A percentile compares a stretch with the other conserved stretches of the same genome.
phyloP scores from a whole-genome alignment of 306 rosid species.

The Castanospermum australe region DNA sequence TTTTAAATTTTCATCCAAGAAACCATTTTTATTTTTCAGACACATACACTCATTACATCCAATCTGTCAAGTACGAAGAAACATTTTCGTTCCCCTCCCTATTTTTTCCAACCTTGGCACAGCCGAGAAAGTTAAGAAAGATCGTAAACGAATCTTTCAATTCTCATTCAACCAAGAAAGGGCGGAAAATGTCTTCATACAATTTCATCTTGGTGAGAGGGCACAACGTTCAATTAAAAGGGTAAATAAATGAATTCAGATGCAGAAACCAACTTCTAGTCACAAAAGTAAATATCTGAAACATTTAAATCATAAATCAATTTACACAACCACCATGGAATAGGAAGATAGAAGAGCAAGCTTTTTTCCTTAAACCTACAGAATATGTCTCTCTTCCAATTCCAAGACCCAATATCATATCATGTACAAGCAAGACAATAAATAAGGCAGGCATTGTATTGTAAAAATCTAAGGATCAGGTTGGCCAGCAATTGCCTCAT shows the following conservation, averaged over 20 bases:
- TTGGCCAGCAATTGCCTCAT: slow-evolving; percentile 61
- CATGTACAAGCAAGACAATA: slow-evolving; percentile 46
- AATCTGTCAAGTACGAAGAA: background rate
- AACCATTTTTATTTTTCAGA: background rate
- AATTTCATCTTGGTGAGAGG: background rate
- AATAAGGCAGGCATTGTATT: slow-evolving; percentile 23
- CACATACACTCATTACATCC: background rate
- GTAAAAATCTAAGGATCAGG: slow-evolving; percentile 61
- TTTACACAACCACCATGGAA: slow-evolving; percentile 45
- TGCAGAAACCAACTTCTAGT: background rate
- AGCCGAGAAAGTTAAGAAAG: background rate
- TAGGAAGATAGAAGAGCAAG: slow-evolving; percentile 35
- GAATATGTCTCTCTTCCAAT: slow-evolving; percentile 38
- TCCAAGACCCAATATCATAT: slow-evolving; percentile 36
- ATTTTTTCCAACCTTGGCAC: background rate
- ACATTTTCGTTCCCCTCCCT: background rate
- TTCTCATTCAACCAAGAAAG: background rate
- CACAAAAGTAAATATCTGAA: slow-evolving; percentile 27
- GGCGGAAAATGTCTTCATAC: background rate
- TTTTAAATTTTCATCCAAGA: background rate
- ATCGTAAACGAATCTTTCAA: background rate
- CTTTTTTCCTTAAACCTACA: slow-evolving; percentile 38
- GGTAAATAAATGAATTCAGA: slow-evolving; percentile 1
- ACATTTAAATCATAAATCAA: slow-evolving; percentile 43
- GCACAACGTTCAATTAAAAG: background rate